phyloP scores from a whole-genome alignment of 1,139 yeast genomes.

The Lodderomyces jiufengensis region DNA sequence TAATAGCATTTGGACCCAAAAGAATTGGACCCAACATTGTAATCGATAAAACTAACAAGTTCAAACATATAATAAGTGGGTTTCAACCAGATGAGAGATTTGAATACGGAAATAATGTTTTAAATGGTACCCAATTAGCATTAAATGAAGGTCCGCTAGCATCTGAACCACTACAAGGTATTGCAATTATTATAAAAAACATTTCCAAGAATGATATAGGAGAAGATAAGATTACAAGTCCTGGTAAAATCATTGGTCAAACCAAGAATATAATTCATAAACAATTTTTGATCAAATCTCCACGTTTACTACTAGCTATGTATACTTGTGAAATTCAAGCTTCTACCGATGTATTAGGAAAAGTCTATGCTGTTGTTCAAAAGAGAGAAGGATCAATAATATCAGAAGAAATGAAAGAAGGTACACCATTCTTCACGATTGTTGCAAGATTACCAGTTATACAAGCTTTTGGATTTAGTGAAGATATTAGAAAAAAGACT shows the following conservation, averaged over 20 bases:
- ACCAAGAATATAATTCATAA: conserved; percentile 72
- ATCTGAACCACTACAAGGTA: conserved; percentile 84
- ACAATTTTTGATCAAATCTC: conserved; percentile 74
- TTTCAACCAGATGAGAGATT: conserved; percentile 23
- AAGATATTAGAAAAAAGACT: conserved; percentile 87
- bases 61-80: conserved; percentile 26
- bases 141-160: conserved; percentile 84
- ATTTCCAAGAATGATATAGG: conserved; percentile 27
- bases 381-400: conserved; percentile 80
- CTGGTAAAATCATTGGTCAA: conserved; percentile 63
- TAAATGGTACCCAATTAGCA: conserved; percentile 85
- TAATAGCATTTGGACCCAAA: conserved; percentile 76
- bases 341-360: conserved; percentile 88
- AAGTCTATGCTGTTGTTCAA: conserved; percentile 92
- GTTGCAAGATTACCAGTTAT: conserved; percentile 86
- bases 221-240: conserved; percentile 32
- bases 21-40: conserved; percentile 74
- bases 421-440: conserved; percentile 91
- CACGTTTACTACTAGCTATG: conserved; percentile 87
- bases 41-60: conserved; percentile 43
- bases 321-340: conserved; percentile 96
- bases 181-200: conserved; percentile 42
- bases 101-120: conserved; percentile 60
- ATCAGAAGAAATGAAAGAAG: conserved; percentile 95
- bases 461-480: conserved; percentile 96